Conservation (phyloP, 2,329 filamentous ascomycete species). For the Penicillium corylophilum region DNA sequence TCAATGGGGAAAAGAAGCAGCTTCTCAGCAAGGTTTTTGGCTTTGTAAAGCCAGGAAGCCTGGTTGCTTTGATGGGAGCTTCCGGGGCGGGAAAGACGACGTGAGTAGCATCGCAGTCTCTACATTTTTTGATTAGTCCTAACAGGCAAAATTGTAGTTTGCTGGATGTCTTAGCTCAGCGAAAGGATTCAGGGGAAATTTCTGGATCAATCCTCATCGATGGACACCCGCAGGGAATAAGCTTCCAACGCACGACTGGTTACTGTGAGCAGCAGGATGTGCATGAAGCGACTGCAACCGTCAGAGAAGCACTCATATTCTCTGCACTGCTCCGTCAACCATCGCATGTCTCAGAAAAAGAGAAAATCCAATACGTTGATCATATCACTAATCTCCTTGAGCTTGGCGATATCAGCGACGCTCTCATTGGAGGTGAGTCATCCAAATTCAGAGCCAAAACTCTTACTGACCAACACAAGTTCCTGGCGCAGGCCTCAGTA, state of each 20-base stretch:
- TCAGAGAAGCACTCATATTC: constrained; percentile 64
- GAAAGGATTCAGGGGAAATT: constrained; percentile 45
- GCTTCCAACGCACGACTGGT: constrained; percentile 52
- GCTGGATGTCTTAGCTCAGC: constrained; percentile 44
- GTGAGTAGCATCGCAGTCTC: constrained; percentile 9
- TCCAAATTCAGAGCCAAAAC: neutral
- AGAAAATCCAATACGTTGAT: constrained; percentile 66
- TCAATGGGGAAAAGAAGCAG: constrained; percentile 45
- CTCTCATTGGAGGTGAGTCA: constrained; percentile 55
- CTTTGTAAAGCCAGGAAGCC: constrained; percentile 70
- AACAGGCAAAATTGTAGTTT: constrained; percentile 28
- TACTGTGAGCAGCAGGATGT: constrained; percentile 64
- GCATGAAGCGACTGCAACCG: constrained; percentile 62
- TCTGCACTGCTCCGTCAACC: constrained; percentile 63
- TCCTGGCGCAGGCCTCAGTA: constrained; percentile 58
- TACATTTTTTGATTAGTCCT: neutral
- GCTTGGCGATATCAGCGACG: constrained; percentile 62
- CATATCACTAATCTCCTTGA: constrained; percentile 65
- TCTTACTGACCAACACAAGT: constrained; percentile 20
- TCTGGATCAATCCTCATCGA: constrained; percentile 45
- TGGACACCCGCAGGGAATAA: constrained; percentile 40
- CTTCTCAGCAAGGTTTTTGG: constrained; percentile 63
- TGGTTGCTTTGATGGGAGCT: constrained; percentile 78
- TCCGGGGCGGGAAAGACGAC: constrained; percentile 66
- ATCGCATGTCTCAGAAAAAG: constrained; percentile 51